Conservation (phyloP, 2,329 filamentous ascomycete species). For the Alternaria gansuensis region DNA sequence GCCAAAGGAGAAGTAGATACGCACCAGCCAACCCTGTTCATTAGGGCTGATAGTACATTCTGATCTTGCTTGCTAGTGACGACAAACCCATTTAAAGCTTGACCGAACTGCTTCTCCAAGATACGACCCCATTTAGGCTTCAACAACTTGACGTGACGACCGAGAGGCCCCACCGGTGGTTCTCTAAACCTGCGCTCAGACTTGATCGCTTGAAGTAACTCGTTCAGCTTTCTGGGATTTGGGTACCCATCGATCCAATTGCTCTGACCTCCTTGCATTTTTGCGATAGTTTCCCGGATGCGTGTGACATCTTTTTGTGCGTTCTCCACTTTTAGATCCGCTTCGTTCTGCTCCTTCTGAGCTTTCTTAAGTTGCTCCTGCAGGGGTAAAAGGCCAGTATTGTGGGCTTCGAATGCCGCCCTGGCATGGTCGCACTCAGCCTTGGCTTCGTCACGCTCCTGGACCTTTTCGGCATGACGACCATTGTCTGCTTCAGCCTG, state of each 20-base stretch:
- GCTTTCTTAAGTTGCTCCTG: conserved; percentile 50
- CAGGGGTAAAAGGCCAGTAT: conserved; percentile 47
- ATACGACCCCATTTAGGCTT: conserved; percentile 85
- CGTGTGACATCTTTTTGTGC: conserved; percentile 61
- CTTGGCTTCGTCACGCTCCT: conserved; percentile 68
- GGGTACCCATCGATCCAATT: conserved; percentile 72
- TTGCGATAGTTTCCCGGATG: conserved; percentile 61
- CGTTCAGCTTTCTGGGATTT: conserved; percentile 61
- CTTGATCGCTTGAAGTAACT: conserved; percentile 73
- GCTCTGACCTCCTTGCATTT: conserved; percentile 64
- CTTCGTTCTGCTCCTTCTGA: conserved; percentile 24
- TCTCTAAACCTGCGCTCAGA: conserved; percentile 73
- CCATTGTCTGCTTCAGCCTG: conserved; percentile 73
- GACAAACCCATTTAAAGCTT: conserved; percentile 76
- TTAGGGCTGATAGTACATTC: conserved; percentile 70
- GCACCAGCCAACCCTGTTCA: conserved; percentile 57
- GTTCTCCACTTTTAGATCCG: conserved; percentile 40
- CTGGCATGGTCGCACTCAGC: conserved; percentile 59
- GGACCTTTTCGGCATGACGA: conserved; percentile 68
- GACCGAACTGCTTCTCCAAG: conserved; percentile 79
- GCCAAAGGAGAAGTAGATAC: not conserved
- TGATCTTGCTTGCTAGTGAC: conserved; percentile 82
- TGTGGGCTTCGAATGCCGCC: conserved; percentile 55
- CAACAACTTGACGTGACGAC: conserved; percentile 76
- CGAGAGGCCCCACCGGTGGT: conserved; percentile 84